phyloP scores from a whole-genome alignment of 768 basidiomycete species.

The Leucosporidium creatinivorum region DNA sequence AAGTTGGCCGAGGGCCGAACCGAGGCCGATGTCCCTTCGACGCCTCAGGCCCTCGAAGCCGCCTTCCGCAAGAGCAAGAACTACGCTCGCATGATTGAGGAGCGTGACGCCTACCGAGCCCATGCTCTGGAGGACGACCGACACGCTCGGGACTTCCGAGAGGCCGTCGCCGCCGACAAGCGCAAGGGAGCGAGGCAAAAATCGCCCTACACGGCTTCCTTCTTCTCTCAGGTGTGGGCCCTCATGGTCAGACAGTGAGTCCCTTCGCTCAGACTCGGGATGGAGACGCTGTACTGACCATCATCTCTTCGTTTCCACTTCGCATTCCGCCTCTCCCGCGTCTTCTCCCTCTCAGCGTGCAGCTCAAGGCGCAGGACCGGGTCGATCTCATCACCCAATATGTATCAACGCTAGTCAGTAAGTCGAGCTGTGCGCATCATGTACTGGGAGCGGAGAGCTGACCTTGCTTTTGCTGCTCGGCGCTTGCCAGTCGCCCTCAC shows the following conservation, averaged over 20 bases:
- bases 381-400: conserved; percentile 52
- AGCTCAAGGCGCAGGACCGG: conserved; percentile 57
- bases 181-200: conserved; percentile 38
- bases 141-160: conserved; percentile 63
- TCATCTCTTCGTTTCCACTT: no score
- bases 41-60: conserved; percentile 59
- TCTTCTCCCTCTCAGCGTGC: conserved; percentile 41
- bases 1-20: conserved; percentile 61
- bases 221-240: conserved; percentile 56
- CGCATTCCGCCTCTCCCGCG: no score
- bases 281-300: conserved; percentile 36
- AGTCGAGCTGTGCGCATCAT: conserved; percentile 51
- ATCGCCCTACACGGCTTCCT: conserved; percentile 74
- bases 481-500: conserved; percentile 40
- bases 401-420: conserved; percentile 20
- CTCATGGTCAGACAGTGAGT: conserved; percentile 48
- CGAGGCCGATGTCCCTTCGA: conserved; percentile 57
- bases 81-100: conserved; percentile 45
- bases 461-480: conserved; percentile 75
- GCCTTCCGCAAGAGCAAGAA: conserved; percentile 53
- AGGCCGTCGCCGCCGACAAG: conserved; percentile 52
- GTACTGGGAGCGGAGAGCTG: conserved; percentile 63
- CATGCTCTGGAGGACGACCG: conserved; percentile 52
- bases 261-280: no score
- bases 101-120: conserved; percentile 53